Conservation (phyloP, 2,329 filamentous ascomycete species). For the Fusarium secorum region DNA sequence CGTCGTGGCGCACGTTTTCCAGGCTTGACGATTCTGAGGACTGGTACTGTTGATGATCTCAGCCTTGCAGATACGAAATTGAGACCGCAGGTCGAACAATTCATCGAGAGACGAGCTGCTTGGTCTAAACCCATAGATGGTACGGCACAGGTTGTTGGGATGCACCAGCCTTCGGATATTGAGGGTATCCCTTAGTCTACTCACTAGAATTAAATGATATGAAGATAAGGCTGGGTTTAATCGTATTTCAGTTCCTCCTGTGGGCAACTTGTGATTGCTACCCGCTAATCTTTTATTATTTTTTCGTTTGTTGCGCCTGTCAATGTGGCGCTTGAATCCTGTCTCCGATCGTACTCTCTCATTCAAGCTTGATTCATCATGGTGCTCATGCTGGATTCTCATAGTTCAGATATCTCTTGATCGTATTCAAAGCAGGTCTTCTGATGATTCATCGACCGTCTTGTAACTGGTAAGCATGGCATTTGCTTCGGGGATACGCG, state of each 20-base stretch:
- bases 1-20: conserved; percentile 56
- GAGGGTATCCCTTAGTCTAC: background rate
- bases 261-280: background rate
- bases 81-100: conserved; percentile 62
- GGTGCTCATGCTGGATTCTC: background rate
- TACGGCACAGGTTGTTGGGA: background rate
- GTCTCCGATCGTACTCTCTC: too few relatives aligned
- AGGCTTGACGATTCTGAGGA: conserved; percentile 57
- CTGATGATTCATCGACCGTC: background rate
- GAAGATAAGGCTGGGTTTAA: too few relatives aligned
- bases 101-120: conserved; percentile 57
- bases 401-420: background rate
- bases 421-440: background rate
- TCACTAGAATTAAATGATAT: background rate
- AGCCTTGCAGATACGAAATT: conserved; percentile 63
- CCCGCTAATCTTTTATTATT: background rate
- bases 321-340: background rate
- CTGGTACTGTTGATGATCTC: conserved; percentile 71
- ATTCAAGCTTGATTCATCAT: background rate
- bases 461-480: background rate
- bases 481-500: background rate
- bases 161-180: background rate
- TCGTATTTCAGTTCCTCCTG: background rate
- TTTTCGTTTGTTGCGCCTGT: background rate
- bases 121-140: conserved; percentile 39